Conservation (phyloP, 208 protist genomes). For the Zelonia costaricensis region DNA sequence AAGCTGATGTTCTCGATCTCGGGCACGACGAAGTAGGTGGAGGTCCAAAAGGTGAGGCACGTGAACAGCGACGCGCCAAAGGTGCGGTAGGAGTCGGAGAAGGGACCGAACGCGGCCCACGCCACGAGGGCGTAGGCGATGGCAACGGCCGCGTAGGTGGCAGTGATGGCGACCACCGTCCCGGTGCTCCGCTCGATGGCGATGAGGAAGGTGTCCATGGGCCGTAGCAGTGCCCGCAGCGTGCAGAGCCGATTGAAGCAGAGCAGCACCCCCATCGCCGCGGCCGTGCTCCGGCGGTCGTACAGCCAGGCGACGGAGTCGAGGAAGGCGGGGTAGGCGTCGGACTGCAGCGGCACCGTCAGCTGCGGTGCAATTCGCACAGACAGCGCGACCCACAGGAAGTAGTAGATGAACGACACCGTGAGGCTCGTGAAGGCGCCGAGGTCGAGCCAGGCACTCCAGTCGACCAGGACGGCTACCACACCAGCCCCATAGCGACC, state of each 20-base stretch:
- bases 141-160: not conserved
- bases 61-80: slow-evolving; percentile 13
- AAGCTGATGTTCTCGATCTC: not conserved
- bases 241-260: slow-evolving; percentile 17
- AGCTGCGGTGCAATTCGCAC: not conserved
- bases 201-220: not conserved
- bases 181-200: slow-evolving; percentile 5
- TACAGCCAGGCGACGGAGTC: not conserved
- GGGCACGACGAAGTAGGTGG: not conserved
- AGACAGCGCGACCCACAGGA: slow-evolving; percentile 4
- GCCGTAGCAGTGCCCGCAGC: slow-evolving; percentile 2
- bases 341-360: not conserved
- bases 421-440: not conserved
- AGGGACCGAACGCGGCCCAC: slow-evolving; percentile 11
- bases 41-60: slow-evolving; percentile 10
- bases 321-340: slow-evolving; percentile 13
- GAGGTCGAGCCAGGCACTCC: slow-evolving; percentile 20
- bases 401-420: slow-evolving; percentile 9
- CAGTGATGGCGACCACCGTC: not conserved
- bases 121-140: slow-evolving; percentile 9
- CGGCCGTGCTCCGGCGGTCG: not conserved
- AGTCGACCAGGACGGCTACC: not conserved
- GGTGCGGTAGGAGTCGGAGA: slow-evolving; percentile 3
- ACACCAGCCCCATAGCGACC: not conserved
- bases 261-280: slow-evolving; percentile 1